Evolutionary conservation across 805 yeast genomes (phyloP), one percentile per base, ranked within the genome.

Genomic region (Starmerella tilneyi): DNA sequence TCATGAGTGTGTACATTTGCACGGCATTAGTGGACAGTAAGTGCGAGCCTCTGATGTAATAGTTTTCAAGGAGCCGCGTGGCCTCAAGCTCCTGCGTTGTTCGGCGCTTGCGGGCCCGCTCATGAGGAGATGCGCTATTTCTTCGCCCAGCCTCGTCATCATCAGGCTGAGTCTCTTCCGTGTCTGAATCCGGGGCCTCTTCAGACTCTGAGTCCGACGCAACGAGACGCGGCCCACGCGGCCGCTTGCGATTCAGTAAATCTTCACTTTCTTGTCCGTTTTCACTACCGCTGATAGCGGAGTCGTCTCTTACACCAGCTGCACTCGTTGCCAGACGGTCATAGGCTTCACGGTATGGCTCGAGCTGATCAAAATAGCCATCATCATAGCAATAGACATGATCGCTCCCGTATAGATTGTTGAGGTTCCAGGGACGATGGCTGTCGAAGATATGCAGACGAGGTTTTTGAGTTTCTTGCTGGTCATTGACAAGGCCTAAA

Each of bases 361-460:
- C 50, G 43, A 88, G 61, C 41, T 74, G 77, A 26, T 79, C 83
- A 2, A 82, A 70, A 38, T 69, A 68, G 0, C 95, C 96, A 60
- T 89, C 97, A 58, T 88, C 97, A 49, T 88, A 74, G 62, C 97
- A 88, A 5, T 59, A 46, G 5, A 92, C 75, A 51, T 76, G 71
- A 9, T 76, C 76, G 6, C 89, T 79, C 1, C 94, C 96, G 69
- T 83, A 88, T 38, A 92, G 58, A 59, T 92, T 92, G 60, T 88
- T 95, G 52, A 92, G 67, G 63, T 88, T 88, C 97, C 98, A 92
- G 4, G 98, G 99, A 52, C 97, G 68, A 53, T 83, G 92, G 3
- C 94, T 86, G 63, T 92, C 99, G 45, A 92, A 71, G 9, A 94
- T 74, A 56, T 84, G 94, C 2, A 89, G 73, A 46, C 71, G 75